Percentiles rank a stretch among this genome's conserved stretches.
Conservation (phyloP, 164 flowering plant species). For the Vitis labrusca region DNA sequence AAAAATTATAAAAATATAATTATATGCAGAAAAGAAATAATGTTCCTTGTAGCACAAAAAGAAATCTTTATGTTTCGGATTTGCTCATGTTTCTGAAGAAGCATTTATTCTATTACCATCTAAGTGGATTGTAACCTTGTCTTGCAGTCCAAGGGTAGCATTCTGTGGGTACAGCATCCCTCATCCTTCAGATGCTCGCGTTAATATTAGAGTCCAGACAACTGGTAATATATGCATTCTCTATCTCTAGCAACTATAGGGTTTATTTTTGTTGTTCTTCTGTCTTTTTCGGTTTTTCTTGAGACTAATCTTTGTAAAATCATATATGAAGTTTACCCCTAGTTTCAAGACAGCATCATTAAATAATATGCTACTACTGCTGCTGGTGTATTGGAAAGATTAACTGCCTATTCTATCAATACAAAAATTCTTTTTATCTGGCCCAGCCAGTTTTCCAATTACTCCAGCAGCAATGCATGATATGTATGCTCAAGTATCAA, state of each 20-base stretch:
- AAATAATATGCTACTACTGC: too few species aligned
- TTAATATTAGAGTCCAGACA: conserved; percentile 88
- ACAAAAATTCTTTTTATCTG: too few species aligned
- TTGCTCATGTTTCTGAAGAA: neutral
- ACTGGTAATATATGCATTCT: conserved; percentile 46
- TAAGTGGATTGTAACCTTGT: neutral
- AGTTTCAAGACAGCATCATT: neutral
- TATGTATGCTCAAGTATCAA: too few species aligned
- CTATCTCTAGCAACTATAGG: neutral
- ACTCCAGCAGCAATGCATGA: too few species aligned
- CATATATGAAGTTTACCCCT: too few species aligned
- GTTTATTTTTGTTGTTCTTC: neutral
- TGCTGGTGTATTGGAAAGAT: too few species aligned
- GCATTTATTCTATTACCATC: neutral
- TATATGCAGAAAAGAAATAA: too few species aligned
- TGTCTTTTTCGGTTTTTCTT: neutral
- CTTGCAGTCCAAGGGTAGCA: conserved; percentile 75
- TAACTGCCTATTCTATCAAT: too few species aligned
- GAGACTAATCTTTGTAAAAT: neutral
- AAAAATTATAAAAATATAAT: too few species aligned
- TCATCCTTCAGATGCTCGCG: conserved; percentile 89
- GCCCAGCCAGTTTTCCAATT: too few species aligned
- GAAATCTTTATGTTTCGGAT: neutral
- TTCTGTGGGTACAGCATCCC: conserved; percentile 94
- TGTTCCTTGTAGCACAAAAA: neutral